Base-by-base conservation (phyloP, 2,329 filamentous ascomycete genomes). In the Nigrograna mackinnonii region DNA sequence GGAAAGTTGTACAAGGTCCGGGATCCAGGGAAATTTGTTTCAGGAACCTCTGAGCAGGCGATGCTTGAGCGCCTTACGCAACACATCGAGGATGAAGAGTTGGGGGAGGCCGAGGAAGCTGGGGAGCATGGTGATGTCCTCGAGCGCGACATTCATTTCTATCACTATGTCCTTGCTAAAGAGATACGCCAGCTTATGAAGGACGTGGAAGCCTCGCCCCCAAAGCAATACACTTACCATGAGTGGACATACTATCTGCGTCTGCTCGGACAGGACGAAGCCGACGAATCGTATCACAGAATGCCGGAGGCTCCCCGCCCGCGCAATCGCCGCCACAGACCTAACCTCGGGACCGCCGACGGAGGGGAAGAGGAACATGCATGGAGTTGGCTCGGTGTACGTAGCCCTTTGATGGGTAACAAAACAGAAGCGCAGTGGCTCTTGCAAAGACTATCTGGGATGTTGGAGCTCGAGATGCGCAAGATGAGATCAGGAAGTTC, bases 311-410 rank as follows among this genome's bases (percentile, higher is more conserved):
- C 53, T 2, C 43, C 57, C 3, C 43, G 54, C 13, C 41, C 59
- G n/a, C 45, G 54, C 7, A 43, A 48, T 6, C 43, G 54, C 6
- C 37, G 56, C 4, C 49, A 52, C n/a, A 30, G 47, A 3, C 57
- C 57, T 6, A 63, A 68, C 41, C 54, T 67, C 12, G 65, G 62
- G 1, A 59, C 53, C 4, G 63, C 63, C 12, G 57, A 62, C 6
- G 59, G 44, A 9, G 41, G 16, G 7, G 42, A 47, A 21, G 32
- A 39, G 4, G 44, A 44, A 4, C 87, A 83, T 79, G 83, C 80
- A 5, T 90, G 87, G 86, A 88, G 84, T 22, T 91, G 87, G 87
- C 77, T 91, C 2, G 86, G 84, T 0, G 76, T 81, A 35, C 71
- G 79, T 12, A 87, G 83, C 51, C 87, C 87, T 3, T 72, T 91